A percentile compares a stretch with the other conserved stretches of the same genome.
phyloP scores from a whole-genome alignment of 2,329 filamentous ascomycete genomes.

The Daldinia sp. region DNA sequence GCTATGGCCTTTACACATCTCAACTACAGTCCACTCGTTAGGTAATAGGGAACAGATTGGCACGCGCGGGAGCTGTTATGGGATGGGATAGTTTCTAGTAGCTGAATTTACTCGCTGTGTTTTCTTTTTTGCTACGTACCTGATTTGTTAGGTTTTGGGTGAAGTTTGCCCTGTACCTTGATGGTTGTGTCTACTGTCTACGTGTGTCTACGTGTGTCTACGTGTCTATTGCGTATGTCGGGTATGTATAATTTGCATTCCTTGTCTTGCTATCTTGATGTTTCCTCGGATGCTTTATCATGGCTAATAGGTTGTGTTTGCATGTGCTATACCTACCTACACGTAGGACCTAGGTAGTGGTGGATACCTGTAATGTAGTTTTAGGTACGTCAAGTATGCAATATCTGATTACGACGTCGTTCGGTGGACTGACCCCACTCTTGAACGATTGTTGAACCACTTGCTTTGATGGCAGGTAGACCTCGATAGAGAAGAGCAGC shows the following conservation, averaged over 20 bases:
- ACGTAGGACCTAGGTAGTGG: background rate
- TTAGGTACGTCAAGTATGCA: no score
- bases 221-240: background rate
- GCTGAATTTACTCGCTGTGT: conserved; percentile 30
- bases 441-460: background rate
- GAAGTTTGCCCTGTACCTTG: background rate
- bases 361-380: no score
- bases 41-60: conserved; percentile 35
- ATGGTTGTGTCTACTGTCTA: background rate
- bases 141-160: background rate
- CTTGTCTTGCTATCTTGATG: background rate
- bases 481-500: no score
- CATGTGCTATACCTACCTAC: no score
- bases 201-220: background rate
- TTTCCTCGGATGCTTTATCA: no score
- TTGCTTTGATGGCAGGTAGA: no score
- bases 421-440: background rate
- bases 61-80: conserved; percentile 23
- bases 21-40: conserved; percentile 35
- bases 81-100: conserved; percentile 31
- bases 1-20: conserved; percentile 12
- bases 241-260: background rate
- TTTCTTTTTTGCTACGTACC: background rate
- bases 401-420: background rate
- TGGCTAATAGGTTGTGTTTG: no score